Evolutionary conservation across 2,329 filamentous ascomycete species (phyloP).

Genomic region (Penicillium sp.): DNA sequence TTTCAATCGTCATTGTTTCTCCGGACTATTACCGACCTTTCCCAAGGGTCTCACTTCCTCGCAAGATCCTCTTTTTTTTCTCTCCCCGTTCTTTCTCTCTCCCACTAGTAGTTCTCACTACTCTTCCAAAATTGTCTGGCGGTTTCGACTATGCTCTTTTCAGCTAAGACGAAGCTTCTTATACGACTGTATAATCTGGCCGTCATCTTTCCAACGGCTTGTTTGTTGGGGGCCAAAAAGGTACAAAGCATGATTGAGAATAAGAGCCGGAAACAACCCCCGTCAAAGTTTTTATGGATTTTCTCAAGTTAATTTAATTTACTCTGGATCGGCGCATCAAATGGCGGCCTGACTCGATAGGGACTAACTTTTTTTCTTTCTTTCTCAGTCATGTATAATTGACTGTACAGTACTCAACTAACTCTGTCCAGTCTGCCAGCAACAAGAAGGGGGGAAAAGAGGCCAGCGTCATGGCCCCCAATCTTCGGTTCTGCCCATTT

Average conservation of each 20-base stretch:
- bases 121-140: not conserved
- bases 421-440: conserved; percentile 19
- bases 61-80: not conserved
- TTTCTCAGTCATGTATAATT: not conserved
- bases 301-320: conserved; percentile 17
- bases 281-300: conserved; percentile 14
- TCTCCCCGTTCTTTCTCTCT: not conserved
- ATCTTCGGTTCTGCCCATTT: conserved; percentile 26
- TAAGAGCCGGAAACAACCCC: conserved; percentile 6
- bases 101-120: not conserved
- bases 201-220: conserved; percentile 23
- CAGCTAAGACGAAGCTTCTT: conserved; percentile 3
- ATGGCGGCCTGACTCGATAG: conserved; percentile 14
- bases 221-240: conserved; percentile 32
- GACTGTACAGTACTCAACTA: not conserved
- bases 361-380: conserved; percentile 16
- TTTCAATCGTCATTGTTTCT: conserved; percentile 1
- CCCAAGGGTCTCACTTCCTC: conserved; percentile 1
- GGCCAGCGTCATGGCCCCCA: conserved; percentile 32
- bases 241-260: conserved; percentile 8
- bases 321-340: conserved; percentile 7
- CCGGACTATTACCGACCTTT: conserved; percentile 5
- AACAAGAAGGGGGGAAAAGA: conserved; percentile 12
- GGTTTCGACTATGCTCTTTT: conserved; percentile 2
- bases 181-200: conserved; percentile 12